Base-by-base conservation (phyloP, 176 grass and related monocot species). In the Saccharum officinarum region DNA sequence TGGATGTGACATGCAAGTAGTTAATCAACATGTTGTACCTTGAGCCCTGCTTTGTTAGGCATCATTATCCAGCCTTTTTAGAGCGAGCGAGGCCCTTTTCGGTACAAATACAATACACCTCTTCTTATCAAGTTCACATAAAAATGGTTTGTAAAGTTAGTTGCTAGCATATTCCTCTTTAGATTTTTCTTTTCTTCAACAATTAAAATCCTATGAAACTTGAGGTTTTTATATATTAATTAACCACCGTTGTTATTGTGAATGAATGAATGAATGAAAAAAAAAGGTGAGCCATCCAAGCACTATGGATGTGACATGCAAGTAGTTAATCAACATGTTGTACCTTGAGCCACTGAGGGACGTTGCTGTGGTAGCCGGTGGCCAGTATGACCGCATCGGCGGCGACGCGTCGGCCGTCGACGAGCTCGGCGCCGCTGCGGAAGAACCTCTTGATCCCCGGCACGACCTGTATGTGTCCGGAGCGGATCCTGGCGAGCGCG, bases 321-420 rank as follows among this genome's bases (percentile, higher is more conserved):
- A 17, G 47, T 16, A 20, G 8, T 14, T 38, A 70, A 9, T 52
- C 2, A 41, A 59, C 39, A 33, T 36, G 1, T 34, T 10, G 65
- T 89, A 94, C 94, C 94, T 92, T 86, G 74, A 97, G 92, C 94
- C 94, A 97, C 45, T 90, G 79, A 20, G 81, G 84, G 55, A 94
- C 91, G 65, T 97, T 97, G 89, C 91, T 97, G 45, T 92, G 89
- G 79, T 94, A 97, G 4, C 94, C 94, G 6, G 94, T 97, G 46
- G 94, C 94, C 31, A 92, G 68, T 72, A 97, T 88, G 28, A 97
- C 87, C 1, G 89, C 89, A 78, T 97, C 87, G 13, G 91, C 80
- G 0, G 87, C 83, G 68, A 94, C 62, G 31, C 67, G 45, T 10
- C 75, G 82, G 1, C 94, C 94, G 78, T 97, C 87, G 22, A 88